phyloP scores from a whole-genome alignment of 2,329 filamentous ascomycete genomes.

The Aspergillus pseudonomiae region DNA sequence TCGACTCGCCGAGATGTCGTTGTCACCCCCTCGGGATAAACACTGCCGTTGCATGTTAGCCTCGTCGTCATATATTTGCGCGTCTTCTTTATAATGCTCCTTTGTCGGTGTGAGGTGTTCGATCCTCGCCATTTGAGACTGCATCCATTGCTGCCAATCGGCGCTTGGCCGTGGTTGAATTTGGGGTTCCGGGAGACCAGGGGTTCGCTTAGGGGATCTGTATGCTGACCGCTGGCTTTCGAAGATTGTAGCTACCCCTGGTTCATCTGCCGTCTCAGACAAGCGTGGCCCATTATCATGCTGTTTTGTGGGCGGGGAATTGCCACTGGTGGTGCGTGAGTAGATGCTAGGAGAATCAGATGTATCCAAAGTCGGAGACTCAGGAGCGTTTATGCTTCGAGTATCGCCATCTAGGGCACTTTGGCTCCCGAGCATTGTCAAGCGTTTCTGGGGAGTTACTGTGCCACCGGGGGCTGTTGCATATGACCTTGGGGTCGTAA shows the following conservation, averaged over 20 bases:
- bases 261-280: conserved; percentile 23
- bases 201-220: conserved; percentile 32
- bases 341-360: conserved; percentile 46
- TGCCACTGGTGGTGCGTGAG: conserved; percentile 44
- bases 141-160: conserved; percentile 45
- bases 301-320: conserved; percentile 26
- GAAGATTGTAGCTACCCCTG: conserved; percentile 44
- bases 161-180: conserved; percentile 26
- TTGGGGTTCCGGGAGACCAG: conserved; percentile 6
- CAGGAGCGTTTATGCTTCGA: conserved; percentile 22
- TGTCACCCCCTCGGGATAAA: not conserved
- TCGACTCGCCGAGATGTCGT: not conserved
- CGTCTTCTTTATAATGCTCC: conserved; percentile 43
- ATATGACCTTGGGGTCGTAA: conserved; percentile 34
- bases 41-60: conserved; percentile 14
- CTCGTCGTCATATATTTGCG: conserved; percentile 38
- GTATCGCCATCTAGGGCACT: conserved; percentile 23
- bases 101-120: conserved; percentile 29
- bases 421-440: conserved; percentile 3
- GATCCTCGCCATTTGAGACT: conserved; percentile 38
- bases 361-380: conserved; percentile 5
- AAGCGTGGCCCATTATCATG: conserved; percentile 7
- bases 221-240: conserved; percentile 33
- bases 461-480: conserved; percentile 30
- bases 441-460: conserved; percentile 24